Conservation (phyloP, 768 basidiomycete genomes). For the Infundibulicybe gibba region DNA sequence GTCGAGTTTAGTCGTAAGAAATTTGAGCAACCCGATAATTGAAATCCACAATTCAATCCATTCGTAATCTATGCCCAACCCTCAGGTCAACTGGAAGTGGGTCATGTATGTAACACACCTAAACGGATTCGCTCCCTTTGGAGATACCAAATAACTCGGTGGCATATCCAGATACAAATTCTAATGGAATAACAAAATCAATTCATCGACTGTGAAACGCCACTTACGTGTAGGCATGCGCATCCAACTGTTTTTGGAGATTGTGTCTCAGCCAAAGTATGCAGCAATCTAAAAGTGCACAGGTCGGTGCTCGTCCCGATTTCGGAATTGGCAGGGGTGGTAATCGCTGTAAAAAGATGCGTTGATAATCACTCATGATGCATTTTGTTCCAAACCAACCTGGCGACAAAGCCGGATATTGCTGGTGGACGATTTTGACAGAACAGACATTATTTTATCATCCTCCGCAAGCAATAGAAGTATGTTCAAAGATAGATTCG, state of each 20-base stretch:
- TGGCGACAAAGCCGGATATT: slow-evolving; percentile 61
- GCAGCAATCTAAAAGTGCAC: slow-evolving; percentile 64
- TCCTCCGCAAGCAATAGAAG: slow-evolving; percentile 51
- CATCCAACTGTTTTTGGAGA: slow-evolving; percentile 58
- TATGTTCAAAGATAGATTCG: slow-evolving; percentile 51
- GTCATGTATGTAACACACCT: slow-evolving; percentile 33
- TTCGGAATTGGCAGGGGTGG: slow-evolving; percentile 44
- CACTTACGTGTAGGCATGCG: slow-evolving; percentile 52
- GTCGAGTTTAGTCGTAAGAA: slow-evolving; percentile 52
- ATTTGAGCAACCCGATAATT: slow-evolving; percentile 49
- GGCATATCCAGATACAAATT: slow-evolving; percentile 50
- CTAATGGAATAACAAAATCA: slow-evolving; percentile 23
- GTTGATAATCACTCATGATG: neutral
- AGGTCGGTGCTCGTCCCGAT: slow-evolving; percentile 41
- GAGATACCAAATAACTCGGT: slow-evolving; percentile 55
- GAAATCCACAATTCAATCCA: slow-evolving; percentile 67
- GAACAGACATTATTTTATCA: slow-evolving; percentile 37
- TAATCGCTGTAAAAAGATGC: slow-evolving; percentile 31
- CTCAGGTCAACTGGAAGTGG: neutral
- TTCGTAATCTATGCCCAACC: slow-evolving; percentile 44
- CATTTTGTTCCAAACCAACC: slow-evolving; percentile 26
- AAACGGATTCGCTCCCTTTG: slow-evolving; percentile 50
- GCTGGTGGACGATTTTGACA: slow-evolving; percentile 37
- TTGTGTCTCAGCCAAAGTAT: slow-evolving; percentile 71
- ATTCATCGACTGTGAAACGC: neutral